phyloP scores from a whole-genome alignment of 75 land plant genomes.

The Cupressus sempervirens region DNA sequence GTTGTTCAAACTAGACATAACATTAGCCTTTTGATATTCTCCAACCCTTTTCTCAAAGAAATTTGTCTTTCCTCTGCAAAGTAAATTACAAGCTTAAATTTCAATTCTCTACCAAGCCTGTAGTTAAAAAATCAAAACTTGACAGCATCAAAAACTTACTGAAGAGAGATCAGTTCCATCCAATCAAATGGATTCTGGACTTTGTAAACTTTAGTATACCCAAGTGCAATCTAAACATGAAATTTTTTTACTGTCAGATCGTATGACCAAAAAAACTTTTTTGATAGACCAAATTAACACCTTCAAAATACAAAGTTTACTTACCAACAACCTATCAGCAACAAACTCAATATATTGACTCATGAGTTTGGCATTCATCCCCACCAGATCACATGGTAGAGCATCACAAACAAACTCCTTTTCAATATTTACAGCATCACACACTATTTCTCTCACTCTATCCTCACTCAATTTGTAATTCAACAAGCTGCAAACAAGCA shows the following conservation, averaged over 20 bases:
- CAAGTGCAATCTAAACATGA: slow-evolving; percentile 44
- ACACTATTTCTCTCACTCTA: slow-evolving; percentile 50
- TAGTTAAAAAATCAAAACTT: not conserved
- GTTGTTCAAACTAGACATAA: slow-evolving; percentile 53
- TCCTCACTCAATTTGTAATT: slow-evolving; percentile 49
- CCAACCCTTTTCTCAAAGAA: slow-evolving; percentile 92
- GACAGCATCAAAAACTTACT: not conserved
- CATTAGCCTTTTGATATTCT: slow-evolving; percentile 81
- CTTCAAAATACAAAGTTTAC: not conserved
- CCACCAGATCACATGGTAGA: slow-evolving; percentile 66
- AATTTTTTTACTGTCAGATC: not conserved
- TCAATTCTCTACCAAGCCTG: not conserved
- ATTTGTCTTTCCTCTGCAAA: slow-evolving; percentile 46
- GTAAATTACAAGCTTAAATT: not conserved
- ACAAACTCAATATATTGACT: slow-evolving; percentile 82
- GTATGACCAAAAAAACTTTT: not conserved
- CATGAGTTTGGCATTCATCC: slow-evolving; percentile 81
- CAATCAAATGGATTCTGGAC: slow-evolving; percentile 79
- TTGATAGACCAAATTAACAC: not conserved
- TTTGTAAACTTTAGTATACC: slow-evolving; percentile 49
- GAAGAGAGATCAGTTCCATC: slow-evolving; percentile 75
- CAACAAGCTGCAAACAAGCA: slow-evolving; percentile 27
- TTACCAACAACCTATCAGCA: slow-evolving; percentile 54
- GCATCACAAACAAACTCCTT: slow-evolving; percentile 87
- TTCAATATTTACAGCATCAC: slow-evolving; percentile 78